Percentiles rank a stretch among this genome's conserved stretches.
Evolutionary conservation across 2,329 filamentous ascomycete genomes (phyloP).

Genomic region (Myotisia sp.): DNA sequence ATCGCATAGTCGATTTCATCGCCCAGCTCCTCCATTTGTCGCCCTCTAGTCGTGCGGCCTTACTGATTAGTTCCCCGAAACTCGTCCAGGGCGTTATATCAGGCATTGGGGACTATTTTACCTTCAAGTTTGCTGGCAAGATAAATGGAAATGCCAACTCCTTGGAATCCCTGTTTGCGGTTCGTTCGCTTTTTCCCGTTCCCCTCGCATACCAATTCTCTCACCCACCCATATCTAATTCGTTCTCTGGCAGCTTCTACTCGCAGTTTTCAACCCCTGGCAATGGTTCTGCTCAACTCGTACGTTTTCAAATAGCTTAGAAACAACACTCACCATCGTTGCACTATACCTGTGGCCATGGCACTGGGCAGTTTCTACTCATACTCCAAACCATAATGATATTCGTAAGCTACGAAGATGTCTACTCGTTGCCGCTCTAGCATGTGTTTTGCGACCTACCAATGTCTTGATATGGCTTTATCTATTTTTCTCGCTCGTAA

Average conservation of each 20-base stretch:
- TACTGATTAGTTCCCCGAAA: constrained; percentile 61
- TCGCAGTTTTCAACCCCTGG: constrained; percentile 70
- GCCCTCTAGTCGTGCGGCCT: constrained; percentile 44
- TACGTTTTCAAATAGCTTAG: constrained; percentile 86
- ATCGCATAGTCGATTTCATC: constrained; percentile 46
- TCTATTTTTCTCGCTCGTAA: constrained; percentile 43
- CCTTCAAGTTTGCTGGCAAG: constrained; percentile 63
- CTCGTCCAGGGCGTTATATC: constrained; percentile 63
- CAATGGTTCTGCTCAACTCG: constrained; percentile 92
- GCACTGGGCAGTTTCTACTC: constrained; percentile 41
- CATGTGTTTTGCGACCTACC: constrained; percentile 76
- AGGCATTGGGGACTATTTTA: constrained; percentile 68
- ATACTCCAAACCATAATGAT: background rate
- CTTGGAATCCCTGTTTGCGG: constrained; percentile 56
- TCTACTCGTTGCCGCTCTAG: constrained; percentile 61
- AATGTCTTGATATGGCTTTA: constrained; percentile 74
- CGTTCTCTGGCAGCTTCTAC: too few relatives aligned
- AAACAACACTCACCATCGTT: constrained; percentile 70
- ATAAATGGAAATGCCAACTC: constrained; percentile 55
- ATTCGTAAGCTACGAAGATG: constrained; percentile 43
- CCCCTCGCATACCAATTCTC: too few relatives aligned
- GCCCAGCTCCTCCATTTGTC: constrained; percentile 42
- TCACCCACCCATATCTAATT: too few relatives aligned
- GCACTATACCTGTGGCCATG: constrained; percentile 82
- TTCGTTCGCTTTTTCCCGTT: constrained; percentile 19